These are phyloP conservation scores for Vitis hybrid DNA, from an alignment of 177 flowering plant genomes.

Conservation along the genomic window DNA sequence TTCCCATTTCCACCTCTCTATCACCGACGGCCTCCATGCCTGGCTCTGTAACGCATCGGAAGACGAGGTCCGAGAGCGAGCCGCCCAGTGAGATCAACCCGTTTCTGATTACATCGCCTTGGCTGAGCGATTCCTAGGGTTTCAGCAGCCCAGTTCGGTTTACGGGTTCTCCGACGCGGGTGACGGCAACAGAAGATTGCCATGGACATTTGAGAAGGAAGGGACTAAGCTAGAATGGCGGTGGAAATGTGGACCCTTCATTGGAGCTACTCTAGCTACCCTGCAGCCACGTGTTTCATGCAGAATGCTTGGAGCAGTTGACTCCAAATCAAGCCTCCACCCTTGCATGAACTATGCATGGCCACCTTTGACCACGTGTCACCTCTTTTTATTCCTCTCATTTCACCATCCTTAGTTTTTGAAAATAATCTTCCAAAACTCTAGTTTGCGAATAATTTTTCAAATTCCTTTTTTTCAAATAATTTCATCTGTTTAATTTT, in stretches of 20 bases:
- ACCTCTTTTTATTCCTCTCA: too few species aligned
- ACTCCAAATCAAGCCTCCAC: too few species aligned
- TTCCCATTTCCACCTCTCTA: conserved; percentile 59
- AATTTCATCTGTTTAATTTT: too few species aligned
- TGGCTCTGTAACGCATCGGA: conserved; percentile 81
- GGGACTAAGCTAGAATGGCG: conserved; percentile 90
- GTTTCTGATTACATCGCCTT: conserved; percentile 62
- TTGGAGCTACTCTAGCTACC: too few species aligned
- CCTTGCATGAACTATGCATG: too few species aligned
- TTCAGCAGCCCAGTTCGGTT: conserved; percentile 78
- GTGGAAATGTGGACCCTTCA: conserved; percentile 72
- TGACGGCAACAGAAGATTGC: conserved; percentile 59
- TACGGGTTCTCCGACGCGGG: conserved; percentile 74
- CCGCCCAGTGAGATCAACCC: conserved; percentile 87
- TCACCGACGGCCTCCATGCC: conserved; percentile 62
- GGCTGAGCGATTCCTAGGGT: conserved; percentile 75
- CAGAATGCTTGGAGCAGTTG: too few species aligned
- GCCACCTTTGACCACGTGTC: too few species aligned
- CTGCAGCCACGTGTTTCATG: too few species aligned
- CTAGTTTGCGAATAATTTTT: too few species aligned
- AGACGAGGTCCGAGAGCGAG: conserved; percentile 78
- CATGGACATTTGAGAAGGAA: conserved; percentile 95
- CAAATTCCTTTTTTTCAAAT: too few species aligned
- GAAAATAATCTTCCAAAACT: too few species aligned
- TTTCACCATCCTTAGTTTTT: too few species aligned